phyloP scores from a whole-genome alignment of 495 filamentous ascomycete species.

The Astrothelium macrocarpum region DNA sequence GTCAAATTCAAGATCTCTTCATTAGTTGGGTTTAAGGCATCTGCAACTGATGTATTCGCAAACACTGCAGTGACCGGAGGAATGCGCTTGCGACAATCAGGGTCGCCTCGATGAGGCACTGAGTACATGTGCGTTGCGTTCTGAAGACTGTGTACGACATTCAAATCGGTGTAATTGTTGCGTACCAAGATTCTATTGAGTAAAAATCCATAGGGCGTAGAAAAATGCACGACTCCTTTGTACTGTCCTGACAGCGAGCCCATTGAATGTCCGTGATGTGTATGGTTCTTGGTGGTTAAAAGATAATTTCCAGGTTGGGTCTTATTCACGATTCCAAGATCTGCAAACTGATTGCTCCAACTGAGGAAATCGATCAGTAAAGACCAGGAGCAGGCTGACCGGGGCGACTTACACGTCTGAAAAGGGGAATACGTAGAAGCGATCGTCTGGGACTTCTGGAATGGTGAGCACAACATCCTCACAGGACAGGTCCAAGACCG shows the following conservation, averaged over 20 bases:
- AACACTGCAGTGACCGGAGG: background rate
- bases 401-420: conserved; percentile 12
- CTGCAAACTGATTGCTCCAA: conserved; percentile 13
- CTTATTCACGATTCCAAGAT: conserved; percentile 10
- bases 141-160: background rate
- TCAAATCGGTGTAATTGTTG: conserved; percentile 3
- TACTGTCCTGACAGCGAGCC: background rate
- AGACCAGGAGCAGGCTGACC: too few species aligned
- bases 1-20: background rate
- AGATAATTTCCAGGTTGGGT: conserved; percentile 9
- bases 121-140: background rate
- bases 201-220: conserved; percentile 9
- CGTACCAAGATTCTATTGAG: background rate
- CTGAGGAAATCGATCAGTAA: too few species aligned
- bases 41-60: background rate
- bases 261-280: too few species aligned
- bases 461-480: conserved; percentile 13
- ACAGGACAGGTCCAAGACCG: conserved; percentile 9
- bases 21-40: background rate
- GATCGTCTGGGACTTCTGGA: conserved; percentile 8
- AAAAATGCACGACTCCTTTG: background rate
- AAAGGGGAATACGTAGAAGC: conserved; percentile 11
- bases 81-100: background rate
- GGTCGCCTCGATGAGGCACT: background rate
- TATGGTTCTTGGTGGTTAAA: background rate